Conservation (phyloP, 2,329 filamentous ascomycete species). For the Fusarium sp. region DNA sequence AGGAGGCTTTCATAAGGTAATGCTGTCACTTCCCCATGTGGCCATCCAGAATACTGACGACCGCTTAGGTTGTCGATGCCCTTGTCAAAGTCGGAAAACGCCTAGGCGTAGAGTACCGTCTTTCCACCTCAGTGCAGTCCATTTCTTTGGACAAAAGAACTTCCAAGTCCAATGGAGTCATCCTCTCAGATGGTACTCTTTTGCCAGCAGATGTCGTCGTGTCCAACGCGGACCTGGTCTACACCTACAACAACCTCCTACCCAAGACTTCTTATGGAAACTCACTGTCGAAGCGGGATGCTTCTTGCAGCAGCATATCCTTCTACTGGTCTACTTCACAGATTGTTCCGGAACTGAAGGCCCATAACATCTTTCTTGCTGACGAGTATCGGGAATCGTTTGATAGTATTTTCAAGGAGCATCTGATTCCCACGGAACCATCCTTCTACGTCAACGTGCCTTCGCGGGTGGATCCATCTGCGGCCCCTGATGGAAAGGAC, state of each 20-base stretch:
- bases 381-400: constrained; percentile 82
- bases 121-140: constrained; percentile 70
- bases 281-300: constrained; percentile 63
- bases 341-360: constrained; percentile 73
- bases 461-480: constrained; percentile 76
- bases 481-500: constrained; percentile 77
- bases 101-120: constrained; percentile 74
- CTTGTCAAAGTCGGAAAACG: constrained; percentile 75
- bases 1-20: constrained; percentile 75
- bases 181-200: constrained; percentile 70
- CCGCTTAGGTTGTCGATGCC: constrained; percentile 68
- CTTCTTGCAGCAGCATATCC: constrained; percentile 81
- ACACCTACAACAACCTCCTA: constrained; percentile 81
- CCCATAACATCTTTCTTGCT: constrained; percentile 85
- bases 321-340: constrained; percentile 82
- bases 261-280: constrained; percentile 61
- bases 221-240: constrained; percentile 82
- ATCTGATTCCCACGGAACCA: constrained; percentile 77
- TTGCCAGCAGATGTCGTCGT: constrained; percentile 77
- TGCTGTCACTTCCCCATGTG: too few relatives aligned
- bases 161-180: constrained; percentile 70
- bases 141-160: constrained; percentile 64
- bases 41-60: not conserved
- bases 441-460: constrained; percentile 87
- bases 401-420: constrained; percentile 81